Percentiles rank a stretch among this genome's conserved stretches.
Evolutionary conservation across 805 yeast genomes (phyloP).

Genomic region (Myxozyma nipponensis): DNA sequence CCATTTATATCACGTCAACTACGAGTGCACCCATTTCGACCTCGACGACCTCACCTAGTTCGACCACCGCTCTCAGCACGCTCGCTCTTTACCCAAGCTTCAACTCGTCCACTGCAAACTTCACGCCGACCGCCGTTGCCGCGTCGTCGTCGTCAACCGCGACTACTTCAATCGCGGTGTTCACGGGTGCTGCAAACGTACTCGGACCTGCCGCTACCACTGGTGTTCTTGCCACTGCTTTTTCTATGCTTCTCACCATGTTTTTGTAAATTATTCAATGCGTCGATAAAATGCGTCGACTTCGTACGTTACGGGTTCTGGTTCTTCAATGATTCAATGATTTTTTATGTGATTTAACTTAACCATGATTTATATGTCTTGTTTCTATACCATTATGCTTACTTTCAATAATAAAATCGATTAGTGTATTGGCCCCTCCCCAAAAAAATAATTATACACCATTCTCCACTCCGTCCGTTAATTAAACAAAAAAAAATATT

Average conservation of each 20-base stretch:
- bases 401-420: too few species aligned
- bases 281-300: neutral
- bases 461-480: too few species aligned
- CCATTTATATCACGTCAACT: neutral
- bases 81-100: neutral
- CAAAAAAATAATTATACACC: too few species aligned
- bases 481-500: neutral
- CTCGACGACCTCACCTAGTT: constrained; percentile 2
- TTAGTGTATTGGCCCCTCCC: too few species aligned
- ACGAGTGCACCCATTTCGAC: neutral
- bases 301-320: neutral
- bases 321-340: neutral
- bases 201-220: neutral
- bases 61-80: constrained; percentile 1
- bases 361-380: neutral
- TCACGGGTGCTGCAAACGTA: neutral
- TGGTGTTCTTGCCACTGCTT: neutral
- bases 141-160: neutral
- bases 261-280: neutral
- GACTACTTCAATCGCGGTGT: neutral
- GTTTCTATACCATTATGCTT: neutral
- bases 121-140: constrained; percentile 1
- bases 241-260: neutral
- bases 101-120: neutral
- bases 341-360: neutral